Conservation (phyloP, 1,284 basidiomycete species). For the Leccinum subspadiceum region DNA sequence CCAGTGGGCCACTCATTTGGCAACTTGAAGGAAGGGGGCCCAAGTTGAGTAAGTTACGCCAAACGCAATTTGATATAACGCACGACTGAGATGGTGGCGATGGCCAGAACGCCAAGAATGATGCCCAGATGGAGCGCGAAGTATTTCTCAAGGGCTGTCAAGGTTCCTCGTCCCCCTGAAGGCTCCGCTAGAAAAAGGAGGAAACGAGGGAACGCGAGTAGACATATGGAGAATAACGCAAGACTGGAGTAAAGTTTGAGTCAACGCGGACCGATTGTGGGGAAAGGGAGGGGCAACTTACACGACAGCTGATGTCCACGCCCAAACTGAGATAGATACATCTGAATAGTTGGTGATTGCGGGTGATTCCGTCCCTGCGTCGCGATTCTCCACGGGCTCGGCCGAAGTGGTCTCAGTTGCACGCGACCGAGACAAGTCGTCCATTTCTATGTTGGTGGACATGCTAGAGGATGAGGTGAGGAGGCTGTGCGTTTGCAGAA, state of each 20-base stretch:
- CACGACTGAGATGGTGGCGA: constrained; percentile 62
- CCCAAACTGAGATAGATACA: constrained; percentile 40
- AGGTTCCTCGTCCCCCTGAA: constrained; percentile 39
- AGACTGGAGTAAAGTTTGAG: constrained; percentile 34
- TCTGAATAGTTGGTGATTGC: constrained; percentile 4
- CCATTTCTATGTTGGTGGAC: constrained; percentile 27
- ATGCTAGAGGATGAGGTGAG: constrained; percentile 5
- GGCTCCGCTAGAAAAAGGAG: constrained; percentile 59
- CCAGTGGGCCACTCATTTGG: constrained; percentile 39
- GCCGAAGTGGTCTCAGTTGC: constrained; percentile 1
- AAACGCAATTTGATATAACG: constrained; percentile 9
- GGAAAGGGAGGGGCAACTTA: constrained; percentile 18
- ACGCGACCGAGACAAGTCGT: constrained; percentile 16
- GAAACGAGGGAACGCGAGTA: constrained; percentile 57
- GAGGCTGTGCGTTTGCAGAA: constrained; percentile 5
- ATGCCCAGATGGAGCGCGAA: constrained; percentile 63
- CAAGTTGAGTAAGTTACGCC: constrained; percentile 5
- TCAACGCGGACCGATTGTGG: constrained; percentile 1
- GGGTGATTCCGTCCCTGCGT: constrained; percentile 1
- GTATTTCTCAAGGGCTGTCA: constrained; percentile 68
- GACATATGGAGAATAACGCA: constrained; percentile 40
- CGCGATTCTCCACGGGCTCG: constrained; percentile 5
- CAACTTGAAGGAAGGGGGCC: constrained; percentile 34
- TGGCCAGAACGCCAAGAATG: constrained; percentile 50
- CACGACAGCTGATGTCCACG: constrained; percentile 44